Evolutionary conservation across 208 protist genomes (phyloP).

Genomic region (Phytomonas sp.): DNA sequence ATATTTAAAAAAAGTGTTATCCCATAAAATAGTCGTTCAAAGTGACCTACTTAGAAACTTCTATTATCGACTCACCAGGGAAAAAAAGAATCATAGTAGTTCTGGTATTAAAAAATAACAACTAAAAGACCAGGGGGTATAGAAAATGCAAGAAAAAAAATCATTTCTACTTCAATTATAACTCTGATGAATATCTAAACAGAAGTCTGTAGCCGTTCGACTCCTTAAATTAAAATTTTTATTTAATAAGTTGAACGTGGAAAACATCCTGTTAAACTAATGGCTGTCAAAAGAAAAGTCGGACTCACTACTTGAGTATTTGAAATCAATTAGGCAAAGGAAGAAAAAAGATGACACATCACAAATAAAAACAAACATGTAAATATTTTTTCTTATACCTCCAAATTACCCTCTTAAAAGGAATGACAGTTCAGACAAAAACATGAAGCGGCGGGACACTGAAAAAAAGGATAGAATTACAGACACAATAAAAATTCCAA

Average conservation of each 20-base stretch:
- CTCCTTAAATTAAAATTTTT: not conserved
- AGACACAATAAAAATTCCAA: no score
- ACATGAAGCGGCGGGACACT: no score
- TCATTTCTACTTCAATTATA: not conserved
- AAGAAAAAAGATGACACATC: not conserved
- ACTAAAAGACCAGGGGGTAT: not conserved
- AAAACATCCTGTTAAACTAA: not conserved
- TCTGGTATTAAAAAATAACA: not conserved
- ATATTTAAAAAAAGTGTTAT: no score
- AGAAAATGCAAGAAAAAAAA: not conserved
- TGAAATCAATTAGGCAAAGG: not conserved
- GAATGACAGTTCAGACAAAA: no score
- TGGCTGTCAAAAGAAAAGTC: not conserved
- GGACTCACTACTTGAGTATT: not conserved
- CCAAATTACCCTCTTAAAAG: not conserved
- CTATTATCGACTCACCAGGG: no score
- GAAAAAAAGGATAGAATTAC: no score
- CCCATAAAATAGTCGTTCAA: no score
- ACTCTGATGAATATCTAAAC: not conserved
- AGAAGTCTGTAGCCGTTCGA: not conserved
- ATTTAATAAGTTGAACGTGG: not conserved
- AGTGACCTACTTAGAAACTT: no score
- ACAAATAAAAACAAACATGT: not conserved
- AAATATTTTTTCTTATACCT: not conserved
- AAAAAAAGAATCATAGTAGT: not conserved